Evolutionary conservation across 106 monocot species (phyloP).

Genomic region (Acorus calamus): DNA sequence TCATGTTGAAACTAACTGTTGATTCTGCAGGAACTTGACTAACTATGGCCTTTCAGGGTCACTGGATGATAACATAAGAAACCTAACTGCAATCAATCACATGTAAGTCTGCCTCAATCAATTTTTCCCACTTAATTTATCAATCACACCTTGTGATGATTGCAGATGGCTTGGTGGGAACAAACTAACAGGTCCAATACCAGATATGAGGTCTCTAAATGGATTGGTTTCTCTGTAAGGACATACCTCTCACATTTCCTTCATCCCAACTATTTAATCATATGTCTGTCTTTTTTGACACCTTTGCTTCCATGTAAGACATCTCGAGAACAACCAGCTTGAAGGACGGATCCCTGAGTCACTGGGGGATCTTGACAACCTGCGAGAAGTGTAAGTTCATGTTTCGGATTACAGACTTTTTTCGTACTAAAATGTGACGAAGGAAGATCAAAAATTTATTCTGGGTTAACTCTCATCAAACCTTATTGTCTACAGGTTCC

Average conservation of each 20-base stretch:
- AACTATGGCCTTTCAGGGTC: constrained; percentile 31
- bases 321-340: constrained; percentile 42
- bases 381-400: constrained; percentile 43
- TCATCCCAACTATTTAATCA: not conserved
- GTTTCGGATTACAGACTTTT: no score
- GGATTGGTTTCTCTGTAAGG: constrained; percentile 48
- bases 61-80: constrained; percentile 30
- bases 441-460: no score
- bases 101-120: constrained; percentile 34
- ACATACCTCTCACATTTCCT: not conserved
- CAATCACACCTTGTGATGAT: not conserved
- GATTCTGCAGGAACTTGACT: constrained; percentile 36
- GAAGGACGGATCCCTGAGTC: constrained; percentile 32
- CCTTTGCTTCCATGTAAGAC: constrained; percentile 24
- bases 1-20: not conserved
- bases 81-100: constrained; percentile 41
- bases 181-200: constrained; percentile 50
- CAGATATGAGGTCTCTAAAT: constrained; percentile 45
- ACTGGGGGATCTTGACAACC: constrained; percentile 24
- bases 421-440: no score
- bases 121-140: not conserved
- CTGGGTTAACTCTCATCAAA: no score
- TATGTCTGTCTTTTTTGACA: not conserved
- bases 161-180: constrained; percentile 58
- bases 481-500: constrained; percentile 7